Conservation (phyloP, 1,284 basidiomycete species). For the Trichosporon ovoides region DNA sequence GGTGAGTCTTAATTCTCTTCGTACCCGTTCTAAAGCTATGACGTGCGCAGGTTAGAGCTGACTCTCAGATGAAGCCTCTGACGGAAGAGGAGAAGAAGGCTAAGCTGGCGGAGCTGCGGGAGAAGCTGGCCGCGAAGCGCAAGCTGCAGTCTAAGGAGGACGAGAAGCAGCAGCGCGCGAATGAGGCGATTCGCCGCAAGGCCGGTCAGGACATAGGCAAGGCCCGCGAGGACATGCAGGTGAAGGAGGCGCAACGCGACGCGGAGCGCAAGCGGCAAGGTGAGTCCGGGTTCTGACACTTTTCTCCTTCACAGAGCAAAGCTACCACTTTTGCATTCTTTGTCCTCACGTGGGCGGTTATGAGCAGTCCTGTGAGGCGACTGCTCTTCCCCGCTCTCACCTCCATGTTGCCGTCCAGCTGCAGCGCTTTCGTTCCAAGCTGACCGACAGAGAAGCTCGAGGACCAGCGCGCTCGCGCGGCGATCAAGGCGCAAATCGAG, state of each 20-base stretch:
- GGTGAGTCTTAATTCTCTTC: constrained; percentile 52
- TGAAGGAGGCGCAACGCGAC: constrained; percentile 74
- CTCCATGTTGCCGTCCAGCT: too few species aligned
- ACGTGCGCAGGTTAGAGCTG: constrained; percentile 3
- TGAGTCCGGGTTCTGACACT: constrained; percentile 36
- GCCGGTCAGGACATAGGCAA: constrained; percentile 72
- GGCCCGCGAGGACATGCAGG: constrained; percentile 68
- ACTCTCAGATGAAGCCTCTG: constrained; percentile 56
- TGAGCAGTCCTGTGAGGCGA: too few species aligned
- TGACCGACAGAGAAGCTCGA: constrained; percentile 67
- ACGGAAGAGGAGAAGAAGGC: constrained; percentile 90
- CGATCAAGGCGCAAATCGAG: constrained; percentile 86
- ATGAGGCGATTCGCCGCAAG: constrained; percentile 74
- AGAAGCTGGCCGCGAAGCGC: constrained; percentile 68
- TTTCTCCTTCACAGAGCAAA: background rate
- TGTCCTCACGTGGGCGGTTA: too few species aligned
- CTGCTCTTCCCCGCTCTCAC: too few species aligned
- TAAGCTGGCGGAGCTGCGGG: constrained; percentile 71
- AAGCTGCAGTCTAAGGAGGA: constrained; percentile 65
- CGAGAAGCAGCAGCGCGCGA: constrained; percentile 64
- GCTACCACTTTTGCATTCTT: too few species aligned
- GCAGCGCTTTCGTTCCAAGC: background rate
- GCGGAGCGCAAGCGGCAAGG: constrained; percentile 71
- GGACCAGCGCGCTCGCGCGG: constrained; percentile 74
- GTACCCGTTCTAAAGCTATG: background rate